Evolutionary conservation across 306 rosid genomes (phyloP), one percentile per base, ranked within the genome.

Genomic region (Carpinus fangiana): DNA sequence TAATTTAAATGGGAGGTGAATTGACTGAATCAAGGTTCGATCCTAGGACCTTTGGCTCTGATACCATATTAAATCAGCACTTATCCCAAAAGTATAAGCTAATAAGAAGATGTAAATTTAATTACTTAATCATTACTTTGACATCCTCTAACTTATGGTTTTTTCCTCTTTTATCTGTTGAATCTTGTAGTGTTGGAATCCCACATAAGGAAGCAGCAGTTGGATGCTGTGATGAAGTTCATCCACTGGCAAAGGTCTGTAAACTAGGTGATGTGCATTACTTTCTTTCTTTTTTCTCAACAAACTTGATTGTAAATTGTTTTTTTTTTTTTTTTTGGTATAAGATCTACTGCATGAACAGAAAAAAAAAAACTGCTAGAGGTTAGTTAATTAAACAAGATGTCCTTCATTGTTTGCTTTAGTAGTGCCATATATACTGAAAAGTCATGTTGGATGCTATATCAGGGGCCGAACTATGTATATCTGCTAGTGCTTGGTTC

Each of bases 191-290:
- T 79, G 90, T 87, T 68, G 90, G 87, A 60, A 59, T 87, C 69
- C 90, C 90, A 46, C 82, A 84, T 62, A 84, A 87, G 80, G 90
- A 87, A 81, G 82, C 83, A 53, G 86, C 80, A 54, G 14, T 73
- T 31, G 82, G 45, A 52, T 87, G 76, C 36, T 84, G 87, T 12
- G 75, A 84, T 79, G 87, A 87, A 79, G 79, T 87, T 17, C 80
- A 87, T 84, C 87, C 85, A 4, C 79, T 86, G 61, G 90, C 87
- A 69, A 70, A 87, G 90, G 86, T 87, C 76, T 31, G 72, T 57
- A 55, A 34, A 56, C 60, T 70, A 17, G 56, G 36, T 41, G 36
- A 52, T 51, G 28, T 47, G 20, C 17, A 12, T 28, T 23, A 8
- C n/a, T 8, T 61, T 61, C 7, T 41, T 64, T 64, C 12, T 54